Conservation (phyloP, 1,284 basidiomycete species). For the Leccinum olivaceoglutinosum region DNA sequence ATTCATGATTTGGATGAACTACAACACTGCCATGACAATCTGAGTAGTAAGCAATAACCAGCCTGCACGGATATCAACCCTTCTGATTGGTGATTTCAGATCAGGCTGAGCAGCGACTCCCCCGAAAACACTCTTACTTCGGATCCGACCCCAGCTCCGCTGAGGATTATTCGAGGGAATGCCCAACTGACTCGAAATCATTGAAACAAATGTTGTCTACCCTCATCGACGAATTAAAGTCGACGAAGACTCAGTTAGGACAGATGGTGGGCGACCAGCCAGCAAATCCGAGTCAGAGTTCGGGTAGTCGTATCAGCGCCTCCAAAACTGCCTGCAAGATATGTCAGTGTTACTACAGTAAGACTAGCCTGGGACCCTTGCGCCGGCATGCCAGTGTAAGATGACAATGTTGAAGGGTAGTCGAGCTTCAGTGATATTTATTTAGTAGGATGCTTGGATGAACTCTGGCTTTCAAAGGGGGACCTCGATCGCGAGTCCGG, state of each 20-base stretch:
- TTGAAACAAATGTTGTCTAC: neutral
- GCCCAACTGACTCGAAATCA: neutral
- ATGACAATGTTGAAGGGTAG: no score
- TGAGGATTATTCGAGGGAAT: neutral
- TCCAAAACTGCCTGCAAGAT: neutral
- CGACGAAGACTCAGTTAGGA: neutral
- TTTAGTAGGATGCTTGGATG: no score
- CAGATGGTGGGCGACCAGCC: neutral
- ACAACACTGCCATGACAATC: no score
- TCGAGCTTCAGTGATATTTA: no score
- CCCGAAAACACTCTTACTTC: neutral
- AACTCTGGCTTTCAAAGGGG: no score
- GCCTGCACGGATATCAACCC: neutral
- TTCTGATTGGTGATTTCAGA: neutral
- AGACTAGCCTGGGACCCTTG: neutral
- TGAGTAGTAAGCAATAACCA: neutral
- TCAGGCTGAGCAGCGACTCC: neutral
- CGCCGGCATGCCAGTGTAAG: no score
- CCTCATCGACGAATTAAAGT: neutral
- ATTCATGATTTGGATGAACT: no score
- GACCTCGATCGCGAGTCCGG: no score
- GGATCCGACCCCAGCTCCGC: neutral
- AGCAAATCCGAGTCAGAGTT: neutral
- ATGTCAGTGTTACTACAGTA: neutral
- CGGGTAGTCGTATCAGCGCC: neutral